Evolutionary conservation across 2,329 filamentous ascomycete genomes (phyloP).

Genomic region (Coniella vitis): DNA sequence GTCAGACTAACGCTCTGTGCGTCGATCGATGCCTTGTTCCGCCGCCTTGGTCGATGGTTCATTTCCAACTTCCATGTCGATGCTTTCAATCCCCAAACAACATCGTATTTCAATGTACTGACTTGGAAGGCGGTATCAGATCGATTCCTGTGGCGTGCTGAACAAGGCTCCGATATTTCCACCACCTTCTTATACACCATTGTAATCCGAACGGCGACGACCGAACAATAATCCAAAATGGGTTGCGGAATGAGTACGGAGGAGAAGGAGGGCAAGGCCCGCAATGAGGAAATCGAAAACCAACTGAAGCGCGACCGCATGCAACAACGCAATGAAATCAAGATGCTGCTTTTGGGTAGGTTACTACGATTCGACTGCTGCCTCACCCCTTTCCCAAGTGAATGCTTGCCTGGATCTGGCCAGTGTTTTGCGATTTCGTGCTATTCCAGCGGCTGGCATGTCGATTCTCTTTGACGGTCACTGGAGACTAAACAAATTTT

Average conservation of each 20-base stretch:
- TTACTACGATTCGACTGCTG: constrained; percentile 21
- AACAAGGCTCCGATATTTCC: neutral
- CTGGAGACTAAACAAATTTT: too few relatives aligned
- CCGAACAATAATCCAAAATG: constrained; percentile 60
- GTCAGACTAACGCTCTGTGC: neutral
- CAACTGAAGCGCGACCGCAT: constrained; percentile 98
- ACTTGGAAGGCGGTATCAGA: too few relatives aligned
- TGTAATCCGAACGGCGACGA: constrained; percentile 7
- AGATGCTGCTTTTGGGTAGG: constrained; percentile 97
- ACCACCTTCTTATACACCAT: neutral
- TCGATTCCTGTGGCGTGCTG: too few relatives aligned
- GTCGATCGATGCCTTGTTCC: too few relatives aligned
- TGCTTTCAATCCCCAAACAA: too few relatives aligned
- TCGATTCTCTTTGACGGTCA: too few relatives aligned
- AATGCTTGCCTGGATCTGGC: neutral
- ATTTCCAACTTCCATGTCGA: too few relatives aligned
- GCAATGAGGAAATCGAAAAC: constrained; percentile 99
- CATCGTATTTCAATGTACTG: too few relatives aligned
- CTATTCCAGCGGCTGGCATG: too few relatives aligned
- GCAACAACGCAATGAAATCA: constrained; percentile 99
- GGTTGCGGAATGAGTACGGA: constrained; percentile 99
- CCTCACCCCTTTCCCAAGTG: neutral
- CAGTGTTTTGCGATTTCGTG: neutral
- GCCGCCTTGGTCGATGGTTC: too few relatives aligned
- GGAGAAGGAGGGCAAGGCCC: constrained; percentile 99